Evolutionary conservation across 768 basidiomycete genomes (phyloP).

Genomic region (Tephrocybe sp.): DNA sequence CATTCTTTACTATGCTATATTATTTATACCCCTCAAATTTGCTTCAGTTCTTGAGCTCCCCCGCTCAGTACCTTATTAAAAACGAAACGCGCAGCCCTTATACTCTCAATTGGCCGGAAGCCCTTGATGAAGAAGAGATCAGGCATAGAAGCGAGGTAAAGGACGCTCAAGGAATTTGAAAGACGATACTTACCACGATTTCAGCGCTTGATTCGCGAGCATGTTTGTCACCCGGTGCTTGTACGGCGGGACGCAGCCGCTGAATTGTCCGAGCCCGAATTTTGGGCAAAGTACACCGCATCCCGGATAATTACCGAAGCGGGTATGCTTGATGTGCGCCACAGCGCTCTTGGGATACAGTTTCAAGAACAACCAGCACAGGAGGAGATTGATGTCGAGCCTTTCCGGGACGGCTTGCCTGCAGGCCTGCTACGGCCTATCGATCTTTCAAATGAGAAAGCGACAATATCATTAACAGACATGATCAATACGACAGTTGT

Average conservation of each 20-base stretch:
- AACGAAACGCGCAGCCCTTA: slow-evolving; percentile 57
- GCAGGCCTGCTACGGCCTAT: slow-evolving; percentile 33
- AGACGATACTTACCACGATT: slow-evolving; percentile 9
- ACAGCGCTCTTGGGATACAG: slow-evolving; percentile 50
- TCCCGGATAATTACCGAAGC: slow-evolving; percentile 67
- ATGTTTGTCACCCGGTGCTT: slow-evolving; percentile 72
- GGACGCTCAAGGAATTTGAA: background rate
- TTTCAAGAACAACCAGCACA: slow-evolving; percentile 24
- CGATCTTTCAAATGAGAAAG: slow-evolving; percentile 36
- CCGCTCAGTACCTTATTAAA: slow-evolving; percentile 60
- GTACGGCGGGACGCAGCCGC: slow-evolving; percentile 62
- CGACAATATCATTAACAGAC: slow-evolving; percentile 64
- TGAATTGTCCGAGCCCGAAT: slow-evolving; percentile 63
- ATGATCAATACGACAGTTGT: slow-evolving; percentile 74
- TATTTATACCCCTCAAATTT: slow-evolving; percentile 92
- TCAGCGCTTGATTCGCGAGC: slow-evolving; percentile 68
- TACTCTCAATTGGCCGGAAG: slow-evolving; percentile 68
- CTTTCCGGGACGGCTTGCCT: slow-evolving; percentile 16
- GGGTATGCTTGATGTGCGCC: slow-evolving; percentile 64
- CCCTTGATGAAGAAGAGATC: slow-evolving; percentile 67
- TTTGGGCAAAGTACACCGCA: slow-evolving; percentile 68
- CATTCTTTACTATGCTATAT: slow-evolving; percentile 79
- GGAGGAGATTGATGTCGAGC: background rate
- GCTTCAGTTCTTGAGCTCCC: slow-evolving; percentile 73
- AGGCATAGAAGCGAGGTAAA: slow-evolving; percentile 72